Conservation (phyloP, 116 monocot genomes). For the Trichopus zeylanicus region DNA sequence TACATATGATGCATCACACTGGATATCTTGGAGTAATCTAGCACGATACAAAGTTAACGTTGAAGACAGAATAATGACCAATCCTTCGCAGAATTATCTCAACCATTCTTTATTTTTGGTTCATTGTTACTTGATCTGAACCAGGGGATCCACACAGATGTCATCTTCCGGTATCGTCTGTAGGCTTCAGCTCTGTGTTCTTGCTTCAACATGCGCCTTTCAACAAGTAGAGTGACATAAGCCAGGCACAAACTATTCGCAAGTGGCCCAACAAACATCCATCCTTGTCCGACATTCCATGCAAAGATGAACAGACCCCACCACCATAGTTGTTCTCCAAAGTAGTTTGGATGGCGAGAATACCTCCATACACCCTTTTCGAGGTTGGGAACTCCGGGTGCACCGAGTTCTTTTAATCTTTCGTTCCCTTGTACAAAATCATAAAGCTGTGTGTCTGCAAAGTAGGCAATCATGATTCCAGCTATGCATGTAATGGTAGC, state of each 20-base stretch:
- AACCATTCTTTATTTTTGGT: constrained; percentile 33
- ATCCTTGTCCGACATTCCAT: constrained; percentile 55
- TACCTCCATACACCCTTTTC: constrained; percentile 77
- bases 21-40: too few relatives aligned
- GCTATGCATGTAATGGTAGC: constrained; percentile 41
- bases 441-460: constrained; percentile 84
- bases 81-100: too few relatives aligned
- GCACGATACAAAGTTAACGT: too few relatives aligned
- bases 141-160: constrained; percentile 92
- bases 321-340: constrained; percentile 97
- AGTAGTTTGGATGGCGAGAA: constrained; percentile 92
- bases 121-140: constrained; percentile 33
- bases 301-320: constrained; percentile 77
- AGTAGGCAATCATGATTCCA: constrained; percentile 68
- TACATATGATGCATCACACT: too few relatives aligned
- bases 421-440: constrained; percentile 54
- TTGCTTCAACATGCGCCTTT: constrained; percentile 63
- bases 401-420: constrained; percentile 34
- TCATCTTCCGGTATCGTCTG: constrained; percentile 57
- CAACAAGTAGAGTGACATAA: constrained; percentile 75
- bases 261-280: constrained; percentile 77
- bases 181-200: constrained; percentile 68
- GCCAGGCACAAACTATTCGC: constrained; percentile 72
- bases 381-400: constrained; percentile 38
- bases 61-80: too few relatives aligned